Evolutionary conservation across 2,329 filamentous ascomycete genomes (phyloP).

Genomic region (Geosmithia morbida): DNA sequence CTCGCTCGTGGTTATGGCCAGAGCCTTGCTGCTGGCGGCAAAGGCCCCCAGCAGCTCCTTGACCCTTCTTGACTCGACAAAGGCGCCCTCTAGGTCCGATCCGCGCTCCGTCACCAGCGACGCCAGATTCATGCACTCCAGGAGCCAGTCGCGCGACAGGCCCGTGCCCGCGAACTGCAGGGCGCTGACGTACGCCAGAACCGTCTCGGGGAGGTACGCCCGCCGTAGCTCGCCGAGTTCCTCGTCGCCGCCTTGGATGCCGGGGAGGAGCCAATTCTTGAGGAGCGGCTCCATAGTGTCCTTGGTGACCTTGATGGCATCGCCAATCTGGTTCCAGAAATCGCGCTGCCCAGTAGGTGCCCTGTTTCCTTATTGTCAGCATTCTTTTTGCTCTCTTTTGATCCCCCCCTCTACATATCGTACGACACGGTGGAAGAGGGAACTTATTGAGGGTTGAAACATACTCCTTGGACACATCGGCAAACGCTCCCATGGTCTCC

Average conservation of each 20-base stretch:
- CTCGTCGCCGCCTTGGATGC: constrained; percentile 40
- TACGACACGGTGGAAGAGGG: too few relatives aligned
- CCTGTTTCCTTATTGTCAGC: constrained; percentile 15
- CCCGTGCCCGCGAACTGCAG: constrained; percentile 66
- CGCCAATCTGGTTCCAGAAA: constrained; percentile 39
- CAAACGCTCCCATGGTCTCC: constrained; percentile 48
- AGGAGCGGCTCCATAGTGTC: constrained; percentile 47
- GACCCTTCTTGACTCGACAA: constrained; percentile 53
- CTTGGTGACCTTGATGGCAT: constrained; percentile 38
- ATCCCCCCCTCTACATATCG: too few relatives aligned
- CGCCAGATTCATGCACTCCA: constrained; percentile 79
- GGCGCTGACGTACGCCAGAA: constrained; percentile 71
- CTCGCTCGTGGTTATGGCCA: constrained; percentile 40
- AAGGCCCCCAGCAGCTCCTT: constrained; percentile 63
- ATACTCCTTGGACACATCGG: constrained; percentile 36
- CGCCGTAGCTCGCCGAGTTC: constrained; percentile 54
- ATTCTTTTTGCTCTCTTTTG: background rate
- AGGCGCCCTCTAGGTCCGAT: constrained; percentile 50
- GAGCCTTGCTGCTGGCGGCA: constrained; percentile 61
- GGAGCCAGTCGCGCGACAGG: constrained; percentile 59
- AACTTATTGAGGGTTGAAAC: too few relatives aligned
- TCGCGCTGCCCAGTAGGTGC: constrained; percentile 23
- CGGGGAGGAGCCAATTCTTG: constrained; percentile 45
- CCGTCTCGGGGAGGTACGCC: constrained; percentile 71
- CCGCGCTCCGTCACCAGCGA: constrained; percentile 57